A percentile compares a stretch with the other conserved stretches of the same genome.
phyloP scores from a whole-genome alignment of 1,284 basidiomycete species.

The Hymenochaete sp. region DNA sequence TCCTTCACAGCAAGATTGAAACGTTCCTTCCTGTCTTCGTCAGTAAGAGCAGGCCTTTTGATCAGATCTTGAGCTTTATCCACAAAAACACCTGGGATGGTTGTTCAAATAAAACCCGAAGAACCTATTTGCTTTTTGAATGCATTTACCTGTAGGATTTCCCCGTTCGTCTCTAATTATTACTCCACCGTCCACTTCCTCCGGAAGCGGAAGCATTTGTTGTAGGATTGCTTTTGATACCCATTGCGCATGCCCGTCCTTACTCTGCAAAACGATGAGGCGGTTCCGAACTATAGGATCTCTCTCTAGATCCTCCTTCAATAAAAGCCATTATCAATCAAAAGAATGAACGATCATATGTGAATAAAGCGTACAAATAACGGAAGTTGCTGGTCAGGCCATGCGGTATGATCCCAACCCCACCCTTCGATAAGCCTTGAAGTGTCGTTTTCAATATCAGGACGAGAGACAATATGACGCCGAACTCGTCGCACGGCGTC shows the following conservation, averaged over 20 bases:
- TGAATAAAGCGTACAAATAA: conserved; percentile 46
- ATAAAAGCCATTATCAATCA: conserved; percentile 10
- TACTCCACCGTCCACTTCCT: conserved; percentile 68
- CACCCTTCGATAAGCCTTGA: conserved; percentile 70
- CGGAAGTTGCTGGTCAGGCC: conserved; percentile 62
- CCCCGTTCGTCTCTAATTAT: conserved; percentile 65
- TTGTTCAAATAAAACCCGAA: conserved; percentile 9
- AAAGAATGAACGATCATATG: not conserved
- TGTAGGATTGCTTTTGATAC: conserved; percentile 58
- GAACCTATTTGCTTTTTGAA: conserved; percentile 14
- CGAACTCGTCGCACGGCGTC: conserved; percentile 61
- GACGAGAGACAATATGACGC: conserved; percentile 52
- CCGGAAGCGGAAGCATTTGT: conserved; percentile 51
- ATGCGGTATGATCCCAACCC: conserved; percentile 89
- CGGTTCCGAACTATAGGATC: conserved; percentile 61
- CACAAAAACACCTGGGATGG: conserved; percentile 44
- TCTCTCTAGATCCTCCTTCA: conserved; percentile 61
- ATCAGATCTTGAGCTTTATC: conserved; percentile 66
- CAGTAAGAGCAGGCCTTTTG: conserved; percentile 54
- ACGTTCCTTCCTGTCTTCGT: conserved; percentile 52
- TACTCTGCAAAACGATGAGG: conserved; percentile 68
- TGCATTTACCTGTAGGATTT: conserved; percentile 58
- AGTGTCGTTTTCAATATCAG: conserved; percentile 44
- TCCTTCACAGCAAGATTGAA: conserved; percentile 60
- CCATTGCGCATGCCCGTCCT: conserved; percentile 89